Evolutionary conservation across 2,329 filamentous ascomycete species (phyloP), one percentile per base, ranked within the genome.

Genomic region (Pestalotiopsis sp.): DNA sequence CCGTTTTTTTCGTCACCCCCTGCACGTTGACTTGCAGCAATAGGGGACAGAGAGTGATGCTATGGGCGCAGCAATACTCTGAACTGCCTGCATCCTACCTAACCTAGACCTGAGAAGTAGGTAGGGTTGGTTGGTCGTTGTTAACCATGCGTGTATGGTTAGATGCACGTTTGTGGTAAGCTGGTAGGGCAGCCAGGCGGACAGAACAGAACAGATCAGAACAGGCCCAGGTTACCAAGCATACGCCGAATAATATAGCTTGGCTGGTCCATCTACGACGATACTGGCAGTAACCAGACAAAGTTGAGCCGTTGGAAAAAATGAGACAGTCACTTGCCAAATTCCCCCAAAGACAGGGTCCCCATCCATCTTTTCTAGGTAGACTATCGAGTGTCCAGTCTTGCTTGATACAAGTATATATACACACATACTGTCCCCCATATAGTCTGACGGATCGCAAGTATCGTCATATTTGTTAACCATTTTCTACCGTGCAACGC

Each of bases 21-120:
- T 59, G 65, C 31, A 17, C 52, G 65, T 67, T 67, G 65, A 67
- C 65, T 67, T 60, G 65, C 65, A 67, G 41, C 27, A 56, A 59
- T 58, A 66, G 62, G 41, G 36, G 41, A 65, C 39, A 39, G 17
- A 23, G 31, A 23, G 39, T 39, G 39, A 13, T 41, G 61, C 64
- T 57, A 66, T 31, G 20, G 52, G 36, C 38, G n/a, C n/a, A 49
- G 62, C 60, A 63, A 41, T 38, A 23, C 31, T 36, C 31, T 36
- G 31, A 9, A 36, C 25, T 27, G 31, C 27, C 60, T 13, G 36
- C 27, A 63, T 63, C 9, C 60, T 36, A 36, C 25, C 12, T 49
- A 45, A n/a, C 4, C 13, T 23, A 39, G 38, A 36, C 17, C 23
- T 49, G n/a, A 14, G 17, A n/a, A 6, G 57, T 39, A 62, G 59